These are phyloP conservation scores for Fusarium poae DNA, from an alignment of 2,329 filamentous ascomycete species.

Conservation along the genomic window DNA sequence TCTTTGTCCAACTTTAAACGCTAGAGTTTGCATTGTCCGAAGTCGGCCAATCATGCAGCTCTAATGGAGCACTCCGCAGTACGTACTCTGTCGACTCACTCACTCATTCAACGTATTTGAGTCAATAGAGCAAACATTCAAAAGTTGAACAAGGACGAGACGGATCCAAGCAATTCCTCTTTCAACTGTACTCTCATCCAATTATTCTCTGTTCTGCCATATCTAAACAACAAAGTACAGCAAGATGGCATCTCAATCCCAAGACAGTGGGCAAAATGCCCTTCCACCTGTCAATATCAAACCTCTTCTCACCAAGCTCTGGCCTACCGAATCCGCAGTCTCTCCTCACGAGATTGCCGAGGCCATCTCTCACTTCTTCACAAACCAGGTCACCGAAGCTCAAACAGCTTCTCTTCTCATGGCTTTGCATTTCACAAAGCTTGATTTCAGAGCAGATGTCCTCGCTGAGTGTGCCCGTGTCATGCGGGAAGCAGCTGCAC, in stretches of 20 bases:
- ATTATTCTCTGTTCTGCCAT: background rate
- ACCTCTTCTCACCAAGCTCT: slow-evolving; percentile 78
- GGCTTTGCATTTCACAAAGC: slow-evolving; percentile 89
- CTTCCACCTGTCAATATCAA: slow-evolving; percentile 70
- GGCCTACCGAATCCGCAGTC: slow-evolving; percentile 70
- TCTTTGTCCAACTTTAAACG: background rate
- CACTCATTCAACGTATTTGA: slow-evolving; percentile 35
- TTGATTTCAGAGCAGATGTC: slow-evolving; percentile 87
- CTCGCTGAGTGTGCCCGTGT: slow-evolving; percentile 84
- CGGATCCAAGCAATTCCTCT: slow-evolving; percentile 16
- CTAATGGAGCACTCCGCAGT: slow-evolving; percentile 36
- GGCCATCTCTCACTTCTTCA: slow-evolving; percentile 93
- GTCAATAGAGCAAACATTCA: slow-evolving; percentile 44
- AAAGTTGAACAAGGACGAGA: slow-evolving; percentile 31
- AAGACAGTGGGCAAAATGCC: slow-evolving; percentile 46
- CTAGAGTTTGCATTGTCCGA: slow-evolving; percentile 33
- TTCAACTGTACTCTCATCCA: background rate
- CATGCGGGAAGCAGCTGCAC: slow-evolving; percentile 85
- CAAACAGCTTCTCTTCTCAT: slow-evolving; percentile 91
- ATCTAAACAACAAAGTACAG: background rate
- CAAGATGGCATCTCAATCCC: slow-evolving; percentile 51
- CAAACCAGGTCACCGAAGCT: slow-evolving; percentile 86
- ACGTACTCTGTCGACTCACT: slow-evolving; percentile 29
- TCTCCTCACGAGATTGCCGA: slow-evolving; percentile 85
- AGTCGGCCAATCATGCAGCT: slow-evolving; percentile 43